Conservation (phyloP, 768 basidiomycete genomes). For the Udeniomyces megalosporus region DNA sequence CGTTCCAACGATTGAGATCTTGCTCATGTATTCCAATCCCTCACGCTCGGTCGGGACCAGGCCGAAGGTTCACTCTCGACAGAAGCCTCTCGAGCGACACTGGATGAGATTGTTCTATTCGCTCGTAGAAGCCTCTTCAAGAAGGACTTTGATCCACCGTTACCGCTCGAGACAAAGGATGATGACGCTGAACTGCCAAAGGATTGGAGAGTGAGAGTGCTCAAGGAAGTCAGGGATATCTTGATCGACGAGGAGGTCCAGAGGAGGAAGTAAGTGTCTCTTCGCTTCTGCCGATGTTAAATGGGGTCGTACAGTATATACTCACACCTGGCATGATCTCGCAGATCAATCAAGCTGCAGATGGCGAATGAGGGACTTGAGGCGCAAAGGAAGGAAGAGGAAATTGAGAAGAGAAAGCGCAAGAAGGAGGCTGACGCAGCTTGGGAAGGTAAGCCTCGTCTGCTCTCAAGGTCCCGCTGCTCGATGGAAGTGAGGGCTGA, state of each 20-base stretch:
- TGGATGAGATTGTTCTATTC: conserved; percentile 12
- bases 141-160: neutral
- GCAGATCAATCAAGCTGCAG: conserved; percentile 73
- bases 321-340: neutral
- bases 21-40: neutral
- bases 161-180: conserved; percentile 5
- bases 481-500: neutral
- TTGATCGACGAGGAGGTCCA: conserved; percentile 80
- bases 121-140: conserved; percentile 9
- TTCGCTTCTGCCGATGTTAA: neutral
- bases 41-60: neutral
- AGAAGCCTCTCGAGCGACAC: neutral
- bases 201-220: conserved; percentile 46
- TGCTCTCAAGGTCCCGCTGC: neutral
- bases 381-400: conserved; percentile 84
- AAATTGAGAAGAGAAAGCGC: conserved; percentile 55
- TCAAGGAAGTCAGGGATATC: conserved; percentile 60
- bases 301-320: neutral
- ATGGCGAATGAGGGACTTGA: conserved; percentile 70
- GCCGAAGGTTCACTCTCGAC: conserved; percentile 8
- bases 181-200: conserved; percentile 8
- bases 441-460: conserved; percentile 59
- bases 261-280: conserved; percentile 52
- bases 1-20: no score
- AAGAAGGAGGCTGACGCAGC: conserved; percentile 73